Evolutionary conservation across 2,329 filamentous ascomycete genomes (phyloP).

Genomic region (Aureobasidium mangrovei): DNA sequence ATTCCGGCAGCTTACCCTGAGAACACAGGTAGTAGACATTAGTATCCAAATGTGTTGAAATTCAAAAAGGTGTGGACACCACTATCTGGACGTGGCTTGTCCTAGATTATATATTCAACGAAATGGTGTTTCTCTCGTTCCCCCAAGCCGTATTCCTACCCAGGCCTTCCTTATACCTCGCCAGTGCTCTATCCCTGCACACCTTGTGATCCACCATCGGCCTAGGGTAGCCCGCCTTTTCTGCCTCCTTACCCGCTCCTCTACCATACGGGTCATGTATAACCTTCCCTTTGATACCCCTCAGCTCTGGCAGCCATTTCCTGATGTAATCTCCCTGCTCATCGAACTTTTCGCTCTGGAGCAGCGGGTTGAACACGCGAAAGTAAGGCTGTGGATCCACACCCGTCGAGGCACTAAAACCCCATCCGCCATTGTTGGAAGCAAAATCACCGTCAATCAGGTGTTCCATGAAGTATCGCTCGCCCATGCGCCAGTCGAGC

Average conservation of each 20-base stretch:
- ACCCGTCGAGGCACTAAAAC: constrained; percentile 57
- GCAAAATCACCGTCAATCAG: constrained; percentile 73
- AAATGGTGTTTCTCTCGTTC: not conserved
- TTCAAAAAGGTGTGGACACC: too few relatives aligned
- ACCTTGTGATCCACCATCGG: constrained; percentile 67
- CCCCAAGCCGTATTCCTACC: constrained; percentile 39
- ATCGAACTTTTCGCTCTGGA: constrained; percentile 84
- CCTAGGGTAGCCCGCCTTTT: constrained; percentile 62
- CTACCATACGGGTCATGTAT: constrained; percentile 74
- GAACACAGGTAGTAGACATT: too few relatives aligned
- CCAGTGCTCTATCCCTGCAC: constrained; percentile 57
- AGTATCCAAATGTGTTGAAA: too few relatives aligned
- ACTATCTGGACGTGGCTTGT: too few relatives aligned
- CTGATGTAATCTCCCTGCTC: constrained; percentile 69
- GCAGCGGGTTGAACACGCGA: constrained; percentile 75
- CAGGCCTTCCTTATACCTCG: constrained; percentile 59
- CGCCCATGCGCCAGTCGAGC: constrained; percentile 75
- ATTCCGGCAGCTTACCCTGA: not conserved
- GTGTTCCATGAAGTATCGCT: constrained; percentile 74
- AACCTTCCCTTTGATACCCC: constrained; percentile 52
- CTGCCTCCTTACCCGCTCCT: constrained; percentile 50
- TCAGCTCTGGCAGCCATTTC: constrained; percentile 72
- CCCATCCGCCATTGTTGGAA: constrained; percentile 66
- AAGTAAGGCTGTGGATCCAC: constrained; percentile 88
- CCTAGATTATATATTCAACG: too few relatives aligned